phyloP scores from a whole-genome alignment of 2,329 filamentous ascomycete genomes.

The Aureobasidium leucospermi region DNA sequence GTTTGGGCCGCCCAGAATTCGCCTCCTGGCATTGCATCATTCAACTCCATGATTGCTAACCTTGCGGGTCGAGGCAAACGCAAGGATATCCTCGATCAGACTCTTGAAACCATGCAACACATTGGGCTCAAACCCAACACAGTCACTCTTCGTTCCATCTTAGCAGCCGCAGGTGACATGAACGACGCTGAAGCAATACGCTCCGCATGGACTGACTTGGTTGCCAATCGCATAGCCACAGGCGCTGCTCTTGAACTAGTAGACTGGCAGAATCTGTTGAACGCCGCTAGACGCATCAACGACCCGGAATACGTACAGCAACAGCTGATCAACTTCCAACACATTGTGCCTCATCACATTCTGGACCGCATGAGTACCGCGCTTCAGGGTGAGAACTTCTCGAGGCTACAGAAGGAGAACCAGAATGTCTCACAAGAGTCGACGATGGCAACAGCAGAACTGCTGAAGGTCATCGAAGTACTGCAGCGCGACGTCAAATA shows the following conservation, averaged over 20 bases:
- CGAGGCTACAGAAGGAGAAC: neutral
- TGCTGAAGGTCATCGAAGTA: neutral
- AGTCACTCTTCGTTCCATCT: constrained; percentile 28
- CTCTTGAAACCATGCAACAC: constrained; percentile 24
- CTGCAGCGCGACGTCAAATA: neutral
- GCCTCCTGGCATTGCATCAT: constrained; percentile 23
- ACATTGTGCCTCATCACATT: neutral
- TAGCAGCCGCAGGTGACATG: constrained; percentile 28
- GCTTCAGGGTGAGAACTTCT: neutral
- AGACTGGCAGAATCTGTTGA: constrained; percentile 24
- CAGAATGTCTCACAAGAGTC: neutral
- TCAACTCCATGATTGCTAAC: constrained; percentile 33
- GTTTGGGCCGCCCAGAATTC: constrained; percentile 24
- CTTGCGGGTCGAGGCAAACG: constrained; percentile 26
- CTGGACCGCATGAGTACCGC: neutral
- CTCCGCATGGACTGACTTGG: constrained; percentile 26
- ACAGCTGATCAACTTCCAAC: constrained; percentile 14
- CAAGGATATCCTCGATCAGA: constrained; percentile 23
- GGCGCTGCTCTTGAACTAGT: neutral
- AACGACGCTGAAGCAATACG: constrained; percentile 23
- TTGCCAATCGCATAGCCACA: constrained; percentile 18
- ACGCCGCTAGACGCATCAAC: constrained; percentile 19
- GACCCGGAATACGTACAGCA: constrained; percentile 19
- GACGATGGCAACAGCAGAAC: neutral
- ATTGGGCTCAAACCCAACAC: constrained; percentile 24